Percentiles rank a stretch among this genome's conserved stretches.
Evolutionary conservation across 345 rosid species (phyloP).

Genomic region (Firmiana major): DNA sequence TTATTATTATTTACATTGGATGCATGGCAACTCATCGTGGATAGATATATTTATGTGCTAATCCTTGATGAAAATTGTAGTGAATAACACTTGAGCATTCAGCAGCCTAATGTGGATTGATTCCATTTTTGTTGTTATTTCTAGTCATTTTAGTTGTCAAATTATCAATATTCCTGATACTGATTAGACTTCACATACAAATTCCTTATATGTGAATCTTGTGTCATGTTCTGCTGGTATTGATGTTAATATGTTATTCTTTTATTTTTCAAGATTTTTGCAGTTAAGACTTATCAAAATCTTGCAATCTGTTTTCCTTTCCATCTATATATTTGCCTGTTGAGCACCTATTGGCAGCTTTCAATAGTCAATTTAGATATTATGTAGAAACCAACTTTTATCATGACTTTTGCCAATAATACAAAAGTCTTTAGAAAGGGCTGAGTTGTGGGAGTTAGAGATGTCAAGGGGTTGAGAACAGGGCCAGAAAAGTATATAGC

Average conservation of each 20-base stretch:
- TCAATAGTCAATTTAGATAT: neutral
- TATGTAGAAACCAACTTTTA: neutral
- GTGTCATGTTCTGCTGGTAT: neutral
- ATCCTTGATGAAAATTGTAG: neutral
- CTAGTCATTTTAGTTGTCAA: neutral
- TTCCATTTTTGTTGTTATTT: neutral
- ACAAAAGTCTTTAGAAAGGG: neutral
- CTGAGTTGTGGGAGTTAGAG: neutral
- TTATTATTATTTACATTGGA: neutral
- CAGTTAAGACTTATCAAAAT: neutral
- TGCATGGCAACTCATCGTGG: neutral
- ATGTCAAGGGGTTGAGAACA: neutral
- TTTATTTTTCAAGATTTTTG: neutral
- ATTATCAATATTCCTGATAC: neutral
- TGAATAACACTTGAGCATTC: neutral
- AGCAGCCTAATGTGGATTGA: neutral
- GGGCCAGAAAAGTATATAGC: neutral
- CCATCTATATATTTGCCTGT: neutral
- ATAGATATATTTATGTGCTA: neutral
- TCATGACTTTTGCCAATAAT: neutral
- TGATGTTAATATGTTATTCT: neutral
- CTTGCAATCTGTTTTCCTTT: neutral
- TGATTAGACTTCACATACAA: neutral
- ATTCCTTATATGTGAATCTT: neutral
- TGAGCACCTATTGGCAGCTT: neutral